Evolutionary conservation across 2,329 filamentous ascomycete genomes (phyloP), one percentile per base, ranked within the genome.

Genomic region (Calcarisporium arbuscula): DNA sequence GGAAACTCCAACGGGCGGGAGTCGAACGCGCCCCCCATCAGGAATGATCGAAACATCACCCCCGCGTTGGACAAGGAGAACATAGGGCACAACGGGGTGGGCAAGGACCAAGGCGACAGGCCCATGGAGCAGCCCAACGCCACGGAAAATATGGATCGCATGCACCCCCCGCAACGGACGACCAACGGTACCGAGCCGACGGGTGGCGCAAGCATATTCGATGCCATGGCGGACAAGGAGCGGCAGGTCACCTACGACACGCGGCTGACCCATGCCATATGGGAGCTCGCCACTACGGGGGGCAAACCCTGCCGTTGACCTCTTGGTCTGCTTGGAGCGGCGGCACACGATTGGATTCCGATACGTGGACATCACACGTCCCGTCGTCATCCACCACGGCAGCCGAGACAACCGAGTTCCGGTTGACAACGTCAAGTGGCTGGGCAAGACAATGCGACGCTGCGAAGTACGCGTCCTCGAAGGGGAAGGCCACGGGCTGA

Each of bases 301-400:
- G 32, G 88, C 89, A 3, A 96, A 98, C 54, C 92, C 92, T 1
- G 90, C 92, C 1, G 86, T 94, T 0, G 92, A 98, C 57, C 65
- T 98, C 14, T 68, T 98, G 1, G 85, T 95, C 6, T 98, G 92
- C 54, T 70, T 98, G 2, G 92, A 98, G 59, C 79, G 92, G 16
- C 77, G 85, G 19, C 87, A 94, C 50, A 80, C 85, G 0, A 95
- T 98, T 49, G 92, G 92, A 0, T 98, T 98, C 64, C 80, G 89
- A 32, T 98, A 98, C 54, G 90, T 95, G 14, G 92, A 98, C 54
- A 95, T 98, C 46, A 94, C 84, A 6, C 77, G 88, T 8, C 77
- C 86, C 0, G 85, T 96, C 1, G 82, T 95, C 17, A 95, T 98
- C 45, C 90, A 95, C 52, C 92, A 98, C 56, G 92, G 92, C 23